Base-by-base conservation (phyloP, 1,284 basidiomycete species). In the Rhodotorula sp. region DNA sequence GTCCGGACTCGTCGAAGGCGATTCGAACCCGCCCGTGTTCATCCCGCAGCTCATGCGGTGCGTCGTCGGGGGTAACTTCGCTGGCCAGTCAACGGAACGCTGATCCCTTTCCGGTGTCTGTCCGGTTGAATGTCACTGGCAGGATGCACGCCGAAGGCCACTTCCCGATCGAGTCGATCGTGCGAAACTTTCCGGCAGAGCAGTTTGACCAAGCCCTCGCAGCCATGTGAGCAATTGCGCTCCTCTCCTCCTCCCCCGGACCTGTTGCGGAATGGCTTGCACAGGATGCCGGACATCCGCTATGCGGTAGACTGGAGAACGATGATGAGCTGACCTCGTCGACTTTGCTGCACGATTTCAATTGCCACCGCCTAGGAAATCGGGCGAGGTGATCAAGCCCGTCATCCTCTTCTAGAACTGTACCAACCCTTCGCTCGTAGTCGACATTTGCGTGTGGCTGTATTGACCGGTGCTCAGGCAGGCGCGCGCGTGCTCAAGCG, bases 91-190 rank as follows among this genome's bases (percentile, higher is more conserved):
- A 52, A n/a, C 55, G 14, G 54, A 55, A 26, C 4, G 54, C 54
- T 55, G 54, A 55, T 21, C 26, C n/a, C 14, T 6, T 28, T 26
- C 16, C 12, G 26, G 49, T 50, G 19, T 16, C 54, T 26, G 38
- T 43, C 10, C 38, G 38, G 5, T 34, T 34, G 34, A 43, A 38
- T 38, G 34, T 10, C 5, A 38, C 38, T 43, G 8, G 26, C 54
- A 55, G 54, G 26, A 28, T 55, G 54, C 26, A 64, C 66, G 48
- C 66, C 6, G 63, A 70, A 16, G 72, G 72, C 3, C 54, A 64
- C 19, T 77, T 78, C 69, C 74, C 77, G 0, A 61, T 78, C 34
- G 77, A 77, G 49, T 69, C 70, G 49, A 73, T 77, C 54, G 64
- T 61, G 54, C 73, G 72, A 57, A 61, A 64, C 28, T 78, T 71